Base-by-base conservation (phyloP, 345 rosid genomes). In the Acer saccharum region DNA sequence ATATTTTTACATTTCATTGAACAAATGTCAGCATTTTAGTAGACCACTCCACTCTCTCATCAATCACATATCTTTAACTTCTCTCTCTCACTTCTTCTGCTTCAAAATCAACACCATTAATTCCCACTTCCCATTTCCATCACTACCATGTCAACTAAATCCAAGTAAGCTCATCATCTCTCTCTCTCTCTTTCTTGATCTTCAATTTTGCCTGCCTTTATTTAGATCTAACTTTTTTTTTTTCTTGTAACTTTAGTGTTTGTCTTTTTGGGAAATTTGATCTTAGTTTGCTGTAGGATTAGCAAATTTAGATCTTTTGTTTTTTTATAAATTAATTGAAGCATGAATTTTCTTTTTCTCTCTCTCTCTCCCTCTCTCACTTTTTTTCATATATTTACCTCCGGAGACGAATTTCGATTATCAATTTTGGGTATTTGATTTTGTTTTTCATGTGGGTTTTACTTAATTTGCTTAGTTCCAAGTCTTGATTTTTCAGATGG, bases 131-230 rank as follows among this genome's bases (percentile, higher is more conserved):
- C 20, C 43, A 54, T 50, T 72, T 44, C 35, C 32, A 27, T 73
- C 79, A 29, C 72, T 65, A 73, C 65, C 80, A 91, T 91, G 96
- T 78, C 92, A 78, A 60, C 92, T 65, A 90, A 90, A 86, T 78
- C 90, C 87, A 90, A 84, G 96, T 91, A 77, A 87, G 89, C 75
- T 8, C 46, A 7, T 64, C 61, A 46, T 2, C 66, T 50, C 41
- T 71, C 43, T 32, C 29, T 65, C 29, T 46, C 17, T 65, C 46
- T 77, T 20, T 61, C 44, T 27, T 16, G 46, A n/a, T 57, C 41
- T 50, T 55, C 1, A 35, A 16, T 44, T 17, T 57, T 58, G 50
- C 52, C 43, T 65, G 64, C 76, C 66, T 78, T 48, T 70, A 46
- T 32, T 43, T 83, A 76, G 87, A 83, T 87, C 89, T 87, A 86